Evolutionary conservation across 1,139 yeast genomes (phyloP).

Genomic region (Suhomyces terraborum): DNA sequence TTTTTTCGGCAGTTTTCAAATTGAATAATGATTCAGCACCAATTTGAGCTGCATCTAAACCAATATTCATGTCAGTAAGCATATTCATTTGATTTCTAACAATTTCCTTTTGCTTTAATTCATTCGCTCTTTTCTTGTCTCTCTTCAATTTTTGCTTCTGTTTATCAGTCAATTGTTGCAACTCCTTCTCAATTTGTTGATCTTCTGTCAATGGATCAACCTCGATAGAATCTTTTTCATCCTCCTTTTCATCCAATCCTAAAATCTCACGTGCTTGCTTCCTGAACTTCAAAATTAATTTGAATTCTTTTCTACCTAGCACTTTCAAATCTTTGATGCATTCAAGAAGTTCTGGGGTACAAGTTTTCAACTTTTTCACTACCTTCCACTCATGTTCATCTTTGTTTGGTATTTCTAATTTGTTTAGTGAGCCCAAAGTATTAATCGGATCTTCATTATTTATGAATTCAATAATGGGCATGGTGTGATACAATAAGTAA

Average conservation of each 20-base stretch:
- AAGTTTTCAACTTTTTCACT: constrained; percentile 68
- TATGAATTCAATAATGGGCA: constrained; percentile 78
- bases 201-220: constrained; percentile 82
- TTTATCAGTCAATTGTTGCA: constrained; percentile 69
- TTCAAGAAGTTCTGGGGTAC: constrained; percentile 74
- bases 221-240: constrained; percentile 52
- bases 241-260: constrained; percentile 63
- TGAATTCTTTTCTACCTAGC: constrained; percentile 90
- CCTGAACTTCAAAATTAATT: constrained; percentile 82
- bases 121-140: constrained; percentile 80
- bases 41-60: constrained; percentile 85
- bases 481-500: constrained; percentile 70
- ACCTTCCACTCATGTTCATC: constrained; percentile 73
- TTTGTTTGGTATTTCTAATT: constrained; percentile 52
- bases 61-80: constrained; percentile 90
- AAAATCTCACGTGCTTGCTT: constrained; percentile 78
- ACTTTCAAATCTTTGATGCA: constrained; percentile 91
- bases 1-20: constrained; percentile 77
- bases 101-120: constrained; percentile 83
- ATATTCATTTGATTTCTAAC: constrained; percentile 94
- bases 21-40: constrained; percentile 84
- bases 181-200: constrained; percentile 83
- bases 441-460: constrained; percentile 81
- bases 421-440: constrained; percentile 70
- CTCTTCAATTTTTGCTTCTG: constrained; percentile 72